These are phyloP conservation scores for Hericium coralloides DNA, from an alignment of 768 basidiomycete species.

Conservation along the genomic window DNA sequence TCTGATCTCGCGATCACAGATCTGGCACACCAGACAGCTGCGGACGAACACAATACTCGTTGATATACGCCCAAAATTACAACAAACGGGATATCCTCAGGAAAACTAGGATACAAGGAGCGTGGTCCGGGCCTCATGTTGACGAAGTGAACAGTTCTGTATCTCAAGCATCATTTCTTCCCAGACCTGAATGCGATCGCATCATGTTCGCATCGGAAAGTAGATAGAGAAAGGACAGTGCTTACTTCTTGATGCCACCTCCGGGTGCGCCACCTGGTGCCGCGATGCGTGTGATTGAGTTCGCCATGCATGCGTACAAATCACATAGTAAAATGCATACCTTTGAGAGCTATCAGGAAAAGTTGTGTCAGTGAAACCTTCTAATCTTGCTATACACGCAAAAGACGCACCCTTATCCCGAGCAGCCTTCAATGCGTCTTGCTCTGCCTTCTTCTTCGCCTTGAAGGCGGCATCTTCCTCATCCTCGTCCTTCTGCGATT, in stretches of 20 bases:
- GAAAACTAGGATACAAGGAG: no score
- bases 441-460: conserved; percentile 68
- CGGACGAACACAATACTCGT: no score
- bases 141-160: no score
- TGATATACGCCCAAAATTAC: no score
- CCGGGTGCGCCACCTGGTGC: conserved; percentile 56
- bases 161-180: background rate
- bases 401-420: conserved; percentile 52
- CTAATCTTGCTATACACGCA: background rate
- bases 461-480: conserved; percentile 70
- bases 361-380: conserved; percentile 1
- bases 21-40: no score
- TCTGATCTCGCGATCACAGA: no score
- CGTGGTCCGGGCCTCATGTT: no score
- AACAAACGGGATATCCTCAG: no score
- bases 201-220: background rate
- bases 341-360: conserved; percentile 40
- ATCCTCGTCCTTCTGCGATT: conserved; percentile 61
- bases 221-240: background rate
- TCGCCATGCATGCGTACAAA: conserved; percentile 5
- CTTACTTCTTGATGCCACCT: conserved; percentile 84
- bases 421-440: conserved; percentile 65
- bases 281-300: conserved; percentile 1
- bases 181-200: background rate
- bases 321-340: conserved; percentile 24